Evolutionary conservation across 345 rosid genomes (phyloP), one percentile per base, ranked within the genome.

Genomic region (Gossypium sturtianum): DNA sequence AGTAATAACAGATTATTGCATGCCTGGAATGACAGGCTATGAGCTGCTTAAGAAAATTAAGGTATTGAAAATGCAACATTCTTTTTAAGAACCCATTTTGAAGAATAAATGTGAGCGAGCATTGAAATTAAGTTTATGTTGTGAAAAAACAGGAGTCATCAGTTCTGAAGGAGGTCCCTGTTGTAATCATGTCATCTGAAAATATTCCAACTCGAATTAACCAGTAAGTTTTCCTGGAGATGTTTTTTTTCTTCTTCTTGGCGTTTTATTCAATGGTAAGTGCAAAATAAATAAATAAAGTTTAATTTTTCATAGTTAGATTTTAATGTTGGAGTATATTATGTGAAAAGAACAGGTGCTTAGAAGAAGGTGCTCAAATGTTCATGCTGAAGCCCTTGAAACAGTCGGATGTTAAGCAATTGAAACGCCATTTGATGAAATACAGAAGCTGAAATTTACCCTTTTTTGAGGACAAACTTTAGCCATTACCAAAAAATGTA

Each of bases 1-100:
- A 79, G 84, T 93, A 59, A 91, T 93, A 34, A 91, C 98, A 56
- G 97, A 93, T 79, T 93, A 93, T 17, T 89, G 98, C 69, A 93
- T 93, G 98, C 97, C 98, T 2, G 95, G 92, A 79, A 91, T 93
- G 97, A 88, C 97, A 1, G 97, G 98, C 34, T 93, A 87, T 68
- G 97, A 93, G 65, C 83, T 93, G 2, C 92, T 93, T 12, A 87
- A 93, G 85, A 91, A 83, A 85, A 79, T 93, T 16, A 93, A 93
- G 97, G 97, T 89, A 34, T 2, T 49, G 11, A 16, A 22, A 51
- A 16, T 49, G 20, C 49, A 1, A 9, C 0, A 9, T 1, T 11
- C 9, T 47, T 65, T 44, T 44, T 12, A 65, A 44, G 17, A 43
- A 1, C 45, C 53, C 53, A 25, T 27, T 47, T 48, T 25, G 12